Evolutionary conservation across 345 rosid genomes (phyloP).

Genomic region (Aegle marmelos): DNA sequence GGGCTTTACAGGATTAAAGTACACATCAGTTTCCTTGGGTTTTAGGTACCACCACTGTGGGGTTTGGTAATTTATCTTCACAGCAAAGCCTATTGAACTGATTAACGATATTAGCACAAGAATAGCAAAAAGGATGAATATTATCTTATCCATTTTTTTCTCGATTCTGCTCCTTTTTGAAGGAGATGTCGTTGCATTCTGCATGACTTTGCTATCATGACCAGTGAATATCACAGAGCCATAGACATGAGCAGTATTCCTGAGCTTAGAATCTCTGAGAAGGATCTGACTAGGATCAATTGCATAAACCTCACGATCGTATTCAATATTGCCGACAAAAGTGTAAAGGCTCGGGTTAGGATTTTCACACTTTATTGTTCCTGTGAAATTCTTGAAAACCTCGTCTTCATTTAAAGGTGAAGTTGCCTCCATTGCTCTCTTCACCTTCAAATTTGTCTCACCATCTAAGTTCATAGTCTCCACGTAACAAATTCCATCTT

Average conservation of each 20-base stretch:
- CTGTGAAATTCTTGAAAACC: constrained; percentile 57
- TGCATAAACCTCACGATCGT: constrained; percentile 54
- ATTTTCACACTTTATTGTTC: constrained; percentile 76
- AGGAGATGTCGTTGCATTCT: constrained; percentile 83
- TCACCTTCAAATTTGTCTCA: constrained; percentile 92
- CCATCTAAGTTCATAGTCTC: constrained; percentile 99
- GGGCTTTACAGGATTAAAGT: constrained; percentile 62
- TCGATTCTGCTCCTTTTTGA: constrained; percentile 87
- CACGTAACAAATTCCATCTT: constrained; percentile 95
- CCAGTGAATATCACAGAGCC: constrained; percentile 90
- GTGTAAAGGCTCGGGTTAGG: constrained; percentile 94
- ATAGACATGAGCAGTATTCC: constrained; percentile 75
- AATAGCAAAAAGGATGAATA: constrained; percentile 71
- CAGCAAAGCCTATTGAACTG: constrained; percentile 86
- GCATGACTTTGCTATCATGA: constrained; percentile 93
- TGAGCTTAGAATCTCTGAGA: constrained; percentile 93
- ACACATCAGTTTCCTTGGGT: constrained; percentile 43
- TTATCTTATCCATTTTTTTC: constrained; percentile 86
- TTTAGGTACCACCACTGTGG: constrained; percentile 81
- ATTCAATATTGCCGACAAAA: constrained; percentile 79
- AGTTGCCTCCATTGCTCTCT: constrained; percentile 74
- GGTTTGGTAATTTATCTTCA: constrained; percentile 71
- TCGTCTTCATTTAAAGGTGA: constrained; percentile 61
- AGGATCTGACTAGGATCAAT: constrained; percentile 88
- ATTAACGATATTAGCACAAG: constrained; percentile 68